Conservation (phyloP, 1,284 basidiomycete genomes). For the Apiotrichum brassicae region DNA sequence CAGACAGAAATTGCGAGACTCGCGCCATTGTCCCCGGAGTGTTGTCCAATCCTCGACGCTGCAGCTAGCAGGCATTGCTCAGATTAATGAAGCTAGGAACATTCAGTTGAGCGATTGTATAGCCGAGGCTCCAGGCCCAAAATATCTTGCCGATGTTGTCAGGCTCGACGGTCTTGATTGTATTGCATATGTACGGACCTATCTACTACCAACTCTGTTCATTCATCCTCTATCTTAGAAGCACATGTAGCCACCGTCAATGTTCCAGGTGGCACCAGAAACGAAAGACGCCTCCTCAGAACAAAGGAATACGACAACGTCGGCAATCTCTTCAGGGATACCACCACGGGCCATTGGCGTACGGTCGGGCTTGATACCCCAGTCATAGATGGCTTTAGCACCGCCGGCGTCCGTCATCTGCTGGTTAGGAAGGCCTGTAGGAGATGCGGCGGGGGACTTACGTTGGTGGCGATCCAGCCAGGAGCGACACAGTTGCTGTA, state of each 20-base stretch:
- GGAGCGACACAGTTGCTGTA: conserved; percentile 19
- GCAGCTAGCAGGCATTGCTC: too few species aligned
- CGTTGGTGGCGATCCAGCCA: conserved; percentile 13
- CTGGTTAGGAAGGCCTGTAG: neutral
- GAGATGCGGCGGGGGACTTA: neutral
- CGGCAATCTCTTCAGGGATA: conserved; percentile 28
- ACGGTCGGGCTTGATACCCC: conserved; percentile 13
- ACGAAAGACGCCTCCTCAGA: conserved; percentile 32
- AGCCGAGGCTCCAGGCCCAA: too few species aligned
- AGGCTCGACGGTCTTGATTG: too few species aligned
- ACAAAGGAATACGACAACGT: conserved; percentile 28
- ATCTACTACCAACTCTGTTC: too few species aligned
- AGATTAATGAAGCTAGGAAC: too few species aligned
- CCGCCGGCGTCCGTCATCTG: neutral
- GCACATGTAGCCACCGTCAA: conserved; percentile 26
- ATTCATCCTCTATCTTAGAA: neutral
- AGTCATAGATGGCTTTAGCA: conserved; percentile 1
- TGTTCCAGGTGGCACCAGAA: conserved; percentile 27
- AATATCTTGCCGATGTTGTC: too few species aligned
- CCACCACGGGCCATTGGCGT: conserved; percentile 16
- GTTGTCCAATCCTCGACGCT: too few species aligned
- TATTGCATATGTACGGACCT: too few species aligned
- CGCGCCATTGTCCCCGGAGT: too few species aligned
- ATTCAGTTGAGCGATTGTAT: too few species aligned
- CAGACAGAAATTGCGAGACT: too few species aligned